These are phyloP conservation scores for Citrus australasica DNA, from an alignment of 345 rosid species.

Conservation along the genomic window DNA sequence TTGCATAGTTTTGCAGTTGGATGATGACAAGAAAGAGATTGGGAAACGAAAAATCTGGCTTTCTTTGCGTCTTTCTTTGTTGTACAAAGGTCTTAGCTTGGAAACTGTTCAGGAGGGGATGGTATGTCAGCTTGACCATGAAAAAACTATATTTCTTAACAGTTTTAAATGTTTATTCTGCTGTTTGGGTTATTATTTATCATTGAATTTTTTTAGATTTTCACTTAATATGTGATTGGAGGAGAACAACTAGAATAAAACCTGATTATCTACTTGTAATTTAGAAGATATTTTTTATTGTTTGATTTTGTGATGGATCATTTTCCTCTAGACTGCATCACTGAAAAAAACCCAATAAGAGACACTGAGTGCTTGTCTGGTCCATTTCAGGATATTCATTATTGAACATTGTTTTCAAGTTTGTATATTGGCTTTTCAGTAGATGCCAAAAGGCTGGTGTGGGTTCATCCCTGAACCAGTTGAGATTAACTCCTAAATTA, in stretches of 20 bases:
- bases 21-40: conserved; percentile 76
- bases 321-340: conserved; percentile 3
- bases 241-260: not conserved
- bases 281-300: not conserved
- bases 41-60: conserved; percentile 84
- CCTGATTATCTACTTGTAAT: not conserved
- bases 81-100: conserved; percentile 69
- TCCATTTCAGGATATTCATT: not conserved
- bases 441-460: not conserved
- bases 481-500: not conserved
- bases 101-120: conserved; percentile 85
- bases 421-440: not conserved
- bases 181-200: not conserved
- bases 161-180: not conserved
- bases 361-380: not conserved
- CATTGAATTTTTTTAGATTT: not conserved
- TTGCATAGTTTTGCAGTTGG: conserved; percentile 73
- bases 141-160: not conserved
- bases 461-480: not conserved
- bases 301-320: not conserved
- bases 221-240: not conserved
- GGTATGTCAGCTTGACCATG: conserved; percentile 47
- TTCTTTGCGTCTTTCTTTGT: conserved; percentile 74
- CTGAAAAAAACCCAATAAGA: not conserved
- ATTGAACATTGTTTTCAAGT: not conserved